phyloP scores from a whole-genome alignment of 2,329 filamentous ascomycete species.

The Colletotrichum sp. region DNA sequence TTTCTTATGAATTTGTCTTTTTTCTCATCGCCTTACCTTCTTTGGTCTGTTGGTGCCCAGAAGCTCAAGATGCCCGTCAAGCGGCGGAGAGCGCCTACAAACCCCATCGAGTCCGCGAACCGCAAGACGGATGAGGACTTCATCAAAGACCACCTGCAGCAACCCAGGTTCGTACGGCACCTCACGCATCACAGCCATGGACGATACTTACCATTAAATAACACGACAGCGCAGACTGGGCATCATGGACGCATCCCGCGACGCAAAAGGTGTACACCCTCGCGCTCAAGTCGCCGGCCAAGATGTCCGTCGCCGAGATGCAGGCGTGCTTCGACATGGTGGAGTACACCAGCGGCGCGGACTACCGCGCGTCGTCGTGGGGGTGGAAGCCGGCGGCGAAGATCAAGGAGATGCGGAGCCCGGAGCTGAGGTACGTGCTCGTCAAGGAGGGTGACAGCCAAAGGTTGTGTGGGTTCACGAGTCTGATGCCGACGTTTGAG shows the following conservation, averaged over 20 bases:
- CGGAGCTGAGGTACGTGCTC: slow-evolving; percentile 72
- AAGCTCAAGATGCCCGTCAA: slow-evolving; percentile 10
- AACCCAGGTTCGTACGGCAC: slow-evolving; percentile 41
- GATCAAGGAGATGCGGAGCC: slow-evolving; percentile 69
- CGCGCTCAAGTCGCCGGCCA: slow-evolving; percentile 41
- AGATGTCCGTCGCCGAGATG: slow-evolving; percentile 50
- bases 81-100: slow-evolving; percentile 24
- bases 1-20: background rate
- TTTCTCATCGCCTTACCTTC: too few relatives aligned
- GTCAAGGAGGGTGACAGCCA: slow-evolving; percentile 43
- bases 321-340: slow-evolving; percentile 61
- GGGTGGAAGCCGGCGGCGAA: slow-evolving; percentile 71
- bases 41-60: background rate
- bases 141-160: slow-evolving; percentile 47
- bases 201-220: background rate
- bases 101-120: slow-evolving; percentile 54
- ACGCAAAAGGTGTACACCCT: slow-evolving; percentile 47
- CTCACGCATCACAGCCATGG: background rate
- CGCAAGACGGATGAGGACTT: slow-evolving; percentile 52
- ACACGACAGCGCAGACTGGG: slow-evolving; percentile 30
- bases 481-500: slow-evolving; percentile 76
- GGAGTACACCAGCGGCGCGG: slow-evolving; percentile 64
- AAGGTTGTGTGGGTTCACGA: slow-evolving; percentile 60
- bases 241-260: slow-evolving; percentile 56
- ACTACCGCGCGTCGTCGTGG: slow-evolving; percentile 66